phyloP scores from a whole-genome alignment of 2,329 filamentous ascomycete genomes.

The Colletotrichum tanaceti region DNA sequence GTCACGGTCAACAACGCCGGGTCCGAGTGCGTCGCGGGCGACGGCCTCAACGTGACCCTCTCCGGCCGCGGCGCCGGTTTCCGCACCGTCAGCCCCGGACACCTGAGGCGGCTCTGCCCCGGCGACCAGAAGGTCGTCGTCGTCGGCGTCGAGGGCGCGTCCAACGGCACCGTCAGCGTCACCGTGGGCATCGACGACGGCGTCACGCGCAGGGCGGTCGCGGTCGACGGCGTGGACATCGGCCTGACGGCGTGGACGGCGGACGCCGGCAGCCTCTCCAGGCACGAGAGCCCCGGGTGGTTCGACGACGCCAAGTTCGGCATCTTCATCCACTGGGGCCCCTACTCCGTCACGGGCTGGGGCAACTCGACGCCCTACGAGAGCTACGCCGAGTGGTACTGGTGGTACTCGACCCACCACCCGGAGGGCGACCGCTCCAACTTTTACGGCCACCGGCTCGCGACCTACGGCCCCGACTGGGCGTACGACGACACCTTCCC shows the following conservation, averaged over 20 bases:
- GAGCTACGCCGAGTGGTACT: slow-evolving; percentile 60
- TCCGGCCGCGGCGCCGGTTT: slow-evolving; percentile 54
- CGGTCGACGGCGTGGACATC: slow-evolving; percentile 45
- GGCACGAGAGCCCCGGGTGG: slow-evolving; percentile 62
- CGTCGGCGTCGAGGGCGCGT: slow-evolving; percentile 51
- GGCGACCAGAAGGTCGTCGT: slow-evolving; percentile 56
- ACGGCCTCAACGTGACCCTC: slow-evolving; percentile 47
- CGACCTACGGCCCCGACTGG: slow-evolving; percentile 62
- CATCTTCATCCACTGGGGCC: slow-evolving; percentile 71
- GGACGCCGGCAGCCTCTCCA: slow-evolving; percentile 51
- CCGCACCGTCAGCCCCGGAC: slow-evolving; percentile 54
- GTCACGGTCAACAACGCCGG: slow-evolving; percentile 53
- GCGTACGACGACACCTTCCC: slow-evolving; percentile 68
- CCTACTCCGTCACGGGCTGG: slow-evolving; percentile 67
- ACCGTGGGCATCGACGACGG: slow-evolving; percentile 40
- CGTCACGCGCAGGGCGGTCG: slow-evolving; percentile 33
- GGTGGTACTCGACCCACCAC: slow-evolving; percentile 55
- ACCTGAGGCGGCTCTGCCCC: slow-evolving; percentile 55
- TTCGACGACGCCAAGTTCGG: slow-evolving; percentile 67
- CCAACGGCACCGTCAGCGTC: slow-evolving; percentile 43
- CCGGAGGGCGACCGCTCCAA: slow-evolving; percentile 36
- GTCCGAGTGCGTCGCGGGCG: slow-evolving; percentile 48
- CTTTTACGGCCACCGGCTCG: slow-evolving; percentile 60
- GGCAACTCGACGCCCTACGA: slow-evolving; percentile 57
- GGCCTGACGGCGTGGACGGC: slow-evolving; percentile 52